phyloP scores from a whole-genome alignment of 2,329 filamentous ascomycete species.

The Penicillium sp. region DNA sequence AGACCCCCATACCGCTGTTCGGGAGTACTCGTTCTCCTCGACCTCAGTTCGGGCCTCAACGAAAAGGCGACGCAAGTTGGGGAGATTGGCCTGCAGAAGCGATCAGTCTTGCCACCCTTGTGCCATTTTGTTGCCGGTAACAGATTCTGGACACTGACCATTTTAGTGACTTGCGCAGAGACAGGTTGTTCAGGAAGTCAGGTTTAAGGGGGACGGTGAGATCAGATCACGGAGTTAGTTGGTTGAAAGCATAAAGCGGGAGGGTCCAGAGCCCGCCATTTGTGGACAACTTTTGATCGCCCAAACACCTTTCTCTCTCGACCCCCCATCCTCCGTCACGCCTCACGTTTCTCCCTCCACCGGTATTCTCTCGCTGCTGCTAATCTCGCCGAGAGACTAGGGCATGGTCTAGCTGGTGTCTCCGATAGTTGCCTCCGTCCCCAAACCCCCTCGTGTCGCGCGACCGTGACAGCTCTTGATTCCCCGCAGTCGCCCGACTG shows the following conservation, averaged over 20 bases:
- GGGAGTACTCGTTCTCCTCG: constrained; percentile 91
- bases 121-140: constrained; percentile 2
- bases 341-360: constrained; percentile 9
- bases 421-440: constrained; percentile 11
- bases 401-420: constrained; percentile 12
- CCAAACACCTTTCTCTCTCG: constrained; percentile 25
- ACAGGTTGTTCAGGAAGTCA: not conserved
- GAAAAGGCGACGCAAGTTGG: constrained; percentile 93
- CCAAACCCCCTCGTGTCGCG: constrained; percentile 17
- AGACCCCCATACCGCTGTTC: constrained; percentile 73
- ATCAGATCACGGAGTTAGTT: constrained; percentile 2
- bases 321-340: constrained; percentile 11
- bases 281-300: constrained; percentile 37
- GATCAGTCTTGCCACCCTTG: constrained; percentile 12
- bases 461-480: constrained; percentile 35
- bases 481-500: constrained; percentile 34
- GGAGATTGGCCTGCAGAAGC: constrained; percentile 57
- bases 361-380: constrained; percentile 9
- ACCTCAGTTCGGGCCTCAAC: constrained; percentile 90
- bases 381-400: constrained; percentile 8
- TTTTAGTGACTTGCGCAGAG: constrained; percentile 3
- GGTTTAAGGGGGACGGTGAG: constrained; percentile 1
- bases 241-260: constrained; percentile 14
- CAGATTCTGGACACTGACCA: constrained; percentile 18
- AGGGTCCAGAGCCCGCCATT: constrained; percentile 29